Evolutionary conservation across 805 yeast genomes (phyloP), one percentile per base, ranked within the genome.

Genomic region (Peterozyma toletana): DNA sequence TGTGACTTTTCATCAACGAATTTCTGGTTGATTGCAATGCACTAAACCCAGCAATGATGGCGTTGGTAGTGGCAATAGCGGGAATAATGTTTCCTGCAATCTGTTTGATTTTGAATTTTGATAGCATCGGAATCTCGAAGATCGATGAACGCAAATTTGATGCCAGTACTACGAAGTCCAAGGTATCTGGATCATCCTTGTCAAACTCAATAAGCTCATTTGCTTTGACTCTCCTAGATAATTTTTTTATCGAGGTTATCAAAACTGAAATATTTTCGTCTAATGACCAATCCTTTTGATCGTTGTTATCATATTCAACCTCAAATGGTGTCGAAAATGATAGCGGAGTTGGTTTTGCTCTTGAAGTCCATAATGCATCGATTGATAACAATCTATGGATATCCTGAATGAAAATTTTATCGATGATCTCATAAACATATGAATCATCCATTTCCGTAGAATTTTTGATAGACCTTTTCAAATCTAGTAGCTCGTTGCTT

Each of bases 21-120:
- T 62, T 60, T 59, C 58, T 75, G 39, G 89, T 63, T 0, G 95
- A 84, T 34, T 83, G 78, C 35, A 91, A 59, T 3, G 89, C 81
- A 13, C 93, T 83, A 51, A 88, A 75, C 0, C 99, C 99, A 0
- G 96, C 89, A 53, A 93, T 82, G 11, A 93, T 83, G 1, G 99
- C 98, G 60, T 93, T 93, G 3, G 97, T 91, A 1, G 99, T 93
- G 5, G 99, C 98, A 53, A 95, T 90, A 0, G 99, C 99, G 0
- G 99, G 99, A 35, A 93, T 93, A 54, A 93, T 93, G 61, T 91
- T 93, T 5, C 99, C 99, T 0, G 99, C 99, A 50, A 91, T 89
- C 55, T 86, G 95, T 59, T 93, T 93, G 48, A 86, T 77, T 48
- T 88, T 96, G 57, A 95, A 93, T 47, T 86, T 82, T 3, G 93